Evolutionary conservation across 345 rosid species (phyloP), one percentile per base, ranked within the genome.

Genomic region (Melastoma malabathricum): DNA sequence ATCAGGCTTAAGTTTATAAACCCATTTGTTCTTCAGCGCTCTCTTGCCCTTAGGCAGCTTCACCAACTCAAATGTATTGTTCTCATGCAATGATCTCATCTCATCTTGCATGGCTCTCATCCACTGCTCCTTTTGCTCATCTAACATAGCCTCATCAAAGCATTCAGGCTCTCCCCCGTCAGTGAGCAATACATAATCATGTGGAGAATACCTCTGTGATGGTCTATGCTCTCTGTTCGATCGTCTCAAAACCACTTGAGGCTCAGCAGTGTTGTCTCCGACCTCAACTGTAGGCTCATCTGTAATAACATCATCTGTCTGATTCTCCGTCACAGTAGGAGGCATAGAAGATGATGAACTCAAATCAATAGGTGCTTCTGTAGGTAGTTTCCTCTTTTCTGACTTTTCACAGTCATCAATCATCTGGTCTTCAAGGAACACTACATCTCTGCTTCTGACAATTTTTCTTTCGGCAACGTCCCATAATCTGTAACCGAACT

Each of bases 11-110:
- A 52, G 41, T 29, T 1, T 18, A 52, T 31, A 38, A 0, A 52
- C 16, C 56, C 56, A 38, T 38, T 39, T 38, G 20, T 52, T 52
- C 56, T 39, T 18, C 14, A 52, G 46, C 41, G 29, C 23, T 52
- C 17, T 5, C 46, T 6, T 31, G 25, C 23, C 46, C 43, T 18
- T 52, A 23, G 44, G 46, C 45, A 52, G n/a, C 18, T 52, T 52
- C 2, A 39, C 56, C 22, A 52, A 31, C 44, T 52, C 38, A 52
- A 31, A 52, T 13, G 29, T 52, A 20, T 39, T 18, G 0, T 39
- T 39, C 14, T 31, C 56, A 16, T 31, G 44, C 9, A 18, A 52
- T 15, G 56, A 50, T 27, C 29, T 50, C 54, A 50, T 15, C 9
- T 50, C 5, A n/a, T 50, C 43, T 38, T 52, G 45, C 1, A n/a